A percentile compares a stretch with the other conserved stretches of the same genome.
Conservation (phyloP, 208 protist species). For the Tetramitus jugosus region DNA sequence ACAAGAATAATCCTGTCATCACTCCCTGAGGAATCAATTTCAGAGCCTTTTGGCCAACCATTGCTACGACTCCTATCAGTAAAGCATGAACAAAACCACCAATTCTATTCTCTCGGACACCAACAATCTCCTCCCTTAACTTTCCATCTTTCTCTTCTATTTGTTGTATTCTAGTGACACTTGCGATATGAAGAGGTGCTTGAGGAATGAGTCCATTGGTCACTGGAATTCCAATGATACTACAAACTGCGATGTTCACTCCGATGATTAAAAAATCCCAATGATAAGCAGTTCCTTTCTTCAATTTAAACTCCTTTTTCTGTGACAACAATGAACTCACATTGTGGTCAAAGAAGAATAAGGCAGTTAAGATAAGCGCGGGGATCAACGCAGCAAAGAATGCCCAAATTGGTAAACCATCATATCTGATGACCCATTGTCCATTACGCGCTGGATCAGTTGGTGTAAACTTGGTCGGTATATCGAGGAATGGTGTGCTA, state of each 20-base stretch:
- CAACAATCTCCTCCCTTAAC: constrained; percentile 17
- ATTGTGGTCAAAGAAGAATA: constrained; percentile 55
- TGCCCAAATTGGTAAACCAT: constrained; percentile 5
- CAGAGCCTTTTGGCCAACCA: constrained; percentile 20
- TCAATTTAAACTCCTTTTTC: constrained; percentile 34
- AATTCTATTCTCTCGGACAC: constrained; percentile 21
- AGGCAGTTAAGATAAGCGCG: constrained; percentile 38
- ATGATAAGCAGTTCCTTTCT: constrained; percentile 41
- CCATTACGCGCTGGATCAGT: background rate
- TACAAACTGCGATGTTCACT: constrained; percentile 28
- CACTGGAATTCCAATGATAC: constrained; percentile 40
- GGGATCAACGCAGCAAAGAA: constrained; percentile 32
- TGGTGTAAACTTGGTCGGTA: background rate
- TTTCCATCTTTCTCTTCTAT: constrained; percentile 1
- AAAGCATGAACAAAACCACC: constrained; percentile 25
- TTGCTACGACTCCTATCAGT: constrained; percentile 26
- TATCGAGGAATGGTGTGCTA: background rate
- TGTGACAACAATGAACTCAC: constrained; percentile 42
- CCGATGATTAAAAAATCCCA: constrained; percentile 50
- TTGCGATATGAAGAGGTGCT: constrained; percentile 39
- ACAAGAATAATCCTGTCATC: constrained; percentile 37
- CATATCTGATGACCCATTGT: background rate
- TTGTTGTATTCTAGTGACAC: constrained; percentile 13
- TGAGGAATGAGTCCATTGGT: constrained; percentile 48
- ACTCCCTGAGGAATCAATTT: constrained; percentile 20